Conservation (phyloP, 129 eudicot genomes). For the Ambrosia artemisiifolia region DNA sequence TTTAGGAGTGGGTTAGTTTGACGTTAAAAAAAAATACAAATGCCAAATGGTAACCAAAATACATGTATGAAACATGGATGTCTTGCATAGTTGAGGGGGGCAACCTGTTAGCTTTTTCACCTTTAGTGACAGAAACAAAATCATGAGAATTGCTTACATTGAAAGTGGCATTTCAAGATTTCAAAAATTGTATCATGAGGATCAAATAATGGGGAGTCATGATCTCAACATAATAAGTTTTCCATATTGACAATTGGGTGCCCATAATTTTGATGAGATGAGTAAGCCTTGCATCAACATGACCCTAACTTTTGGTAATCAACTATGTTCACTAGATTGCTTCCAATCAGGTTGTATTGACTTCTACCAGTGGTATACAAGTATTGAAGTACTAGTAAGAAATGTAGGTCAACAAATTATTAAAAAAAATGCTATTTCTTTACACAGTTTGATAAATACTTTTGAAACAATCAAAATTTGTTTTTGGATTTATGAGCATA, state of each 20-base stretch:
- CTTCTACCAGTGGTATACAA: not conserved
- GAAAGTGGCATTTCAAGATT: slow-evolving; percentile 35
- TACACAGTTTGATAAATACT: too few relatives aligned
- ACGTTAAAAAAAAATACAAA: too few relatives aligned
- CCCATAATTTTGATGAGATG: slow-evolving; percentile 26
- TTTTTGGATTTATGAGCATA: too few relatives aligned
- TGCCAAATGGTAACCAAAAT: not conserved
- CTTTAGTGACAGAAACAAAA: slow-evolving; percentile 25
- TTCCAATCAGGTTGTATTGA: not conserved
- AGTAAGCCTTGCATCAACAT: slow-evolving; percentile 40
- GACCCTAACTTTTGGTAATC: slow-evolving; percentile 37
- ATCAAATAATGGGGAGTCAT: slow-evolving; percentile 40
- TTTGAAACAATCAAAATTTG: too few relatives aligned
- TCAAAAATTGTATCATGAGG: slow-evolving; percentile 36
- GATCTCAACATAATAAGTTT: slow-evolving; percentile 31
- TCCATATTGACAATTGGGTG: slow-evolving; percentile 10
- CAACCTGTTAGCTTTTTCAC: not conserved
- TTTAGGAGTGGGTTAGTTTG: too few relatives aligned
- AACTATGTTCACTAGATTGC: not conserved
- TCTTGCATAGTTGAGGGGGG: slow-evolving; percentile 10
- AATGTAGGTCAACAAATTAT: not conserved
- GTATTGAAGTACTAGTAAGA: not conserved
- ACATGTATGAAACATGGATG: not conserved
- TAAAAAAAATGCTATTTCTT: not conserved
- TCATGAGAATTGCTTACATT: slow-evolving; percentile 23